These are phyloP conservation scores for Phytophthora citrophthora DNA, from an alignment of 352 stramenopile species.

Conservation along the genomic window DNA sequence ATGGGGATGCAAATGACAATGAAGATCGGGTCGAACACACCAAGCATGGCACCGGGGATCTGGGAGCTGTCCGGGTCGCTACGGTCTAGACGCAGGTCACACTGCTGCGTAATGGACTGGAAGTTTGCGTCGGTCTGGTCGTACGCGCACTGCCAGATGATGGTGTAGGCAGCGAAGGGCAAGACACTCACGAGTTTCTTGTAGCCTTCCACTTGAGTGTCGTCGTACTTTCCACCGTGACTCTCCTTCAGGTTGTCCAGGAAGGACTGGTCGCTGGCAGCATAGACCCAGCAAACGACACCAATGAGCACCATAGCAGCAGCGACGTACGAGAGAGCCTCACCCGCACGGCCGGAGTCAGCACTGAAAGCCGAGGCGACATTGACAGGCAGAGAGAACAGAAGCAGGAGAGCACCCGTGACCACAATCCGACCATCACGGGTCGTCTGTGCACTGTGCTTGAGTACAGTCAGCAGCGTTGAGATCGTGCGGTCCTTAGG, in stretches of 20 bases:
- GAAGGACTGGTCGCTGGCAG: conserved; percentile 55
- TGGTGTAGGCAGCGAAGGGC: conserved; percentile 64
- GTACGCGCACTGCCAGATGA: conserved; percentile 69
- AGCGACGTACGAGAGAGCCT: conserved; percentile 58
- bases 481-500: conserved; percentile 52
- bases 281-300: conserved; percentile 52
- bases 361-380: conserved; percentile 58
- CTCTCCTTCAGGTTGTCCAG: conserved; percentile 51
- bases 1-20: conserved; percentile 46
- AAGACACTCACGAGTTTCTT: conserved; percentile 62
- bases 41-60: conserved; percentile 55
- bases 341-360: conserved; percentile 26
- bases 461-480: conserved; percentile 46
- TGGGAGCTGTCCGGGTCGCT: conserved; percentile 44
- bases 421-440: conserved; percentile 39
- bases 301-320: conserved; percentile 45
- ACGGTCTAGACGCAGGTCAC: conserved; percentile 51
- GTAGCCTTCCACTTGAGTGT: conserved; percentile 52
- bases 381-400: conserved; percentile 54
- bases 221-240: conserved; percentile 48
- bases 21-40: conserved; percentile 52
- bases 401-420: conserved; percentile 32
- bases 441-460: conserved; percentile 25
- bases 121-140: conserved; percentile 74
- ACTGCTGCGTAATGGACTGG: conserved; percentile 72